Evolutionary conservation across 1,139 yeast genomes (phyloP).

Genomic region (Meyerozyma guilliermondii): DNA sequence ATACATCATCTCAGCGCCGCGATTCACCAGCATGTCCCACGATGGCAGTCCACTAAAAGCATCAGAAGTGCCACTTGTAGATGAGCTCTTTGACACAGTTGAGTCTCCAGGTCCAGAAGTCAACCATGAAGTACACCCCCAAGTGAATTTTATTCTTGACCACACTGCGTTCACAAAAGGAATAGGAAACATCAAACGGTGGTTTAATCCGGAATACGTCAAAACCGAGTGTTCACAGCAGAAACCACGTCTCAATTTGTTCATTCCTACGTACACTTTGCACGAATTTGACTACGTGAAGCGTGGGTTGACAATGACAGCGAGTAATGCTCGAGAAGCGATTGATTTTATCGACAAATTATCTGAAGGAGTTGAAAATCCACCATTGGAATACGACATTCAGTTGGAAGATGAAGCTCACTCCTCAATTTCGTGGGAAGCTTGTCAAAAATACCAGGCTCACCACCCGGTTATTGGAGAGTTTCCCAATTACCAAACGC

Average conservation of each 20-base stretch:
- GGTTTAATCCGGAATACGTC: constrained; percentile 44
- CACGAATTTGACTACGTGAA: constrained; percentile 53
- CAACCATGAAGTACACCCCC: background rate
- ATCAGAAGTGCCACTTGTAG: background rate
- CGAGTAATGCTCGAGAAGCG: constrained; percentile 55
- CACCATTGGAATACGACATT: constrained; percentile 6
- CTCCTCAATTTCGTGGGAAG: constrained; percentile 36
- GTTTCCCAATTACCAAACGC: constrained; percentile 39
- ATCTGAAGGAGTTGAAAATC: constrained; percentile 16
- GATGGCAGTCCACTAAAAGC: background rate
- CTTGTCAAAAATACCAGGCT: constrained; percentile 39
- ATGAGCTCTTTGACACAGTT: background rate
- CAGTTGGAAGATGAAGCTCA: constrained; percentile 8
- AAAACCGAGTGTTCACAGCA: constrained; percentile 15
- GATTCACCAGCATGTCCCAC: background rate
- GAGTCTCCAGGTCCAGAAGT: background rate
- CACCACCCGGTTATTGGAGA: constrained; percentile 43
- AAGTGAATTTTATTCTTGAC: constrained; percentile 45
- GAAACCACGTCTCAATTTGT: constrained; percentile 24
- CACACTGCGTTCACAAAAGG: constrained; percentile 58
- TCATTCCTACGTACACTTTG: constrained; percentile 51
- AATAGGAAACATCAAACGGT: constrained; percentile 52
- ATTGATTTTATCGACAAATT: constrained; percentile 47
- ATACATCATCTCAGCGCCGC: background rate
- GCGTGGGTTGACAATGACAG: constrained; percentile 49